Evolutionary conservation across 139 green algal species (phyloP), one percentile per base, ranked within the genome.

Genomic region (Chlorella sp.): DNA sequence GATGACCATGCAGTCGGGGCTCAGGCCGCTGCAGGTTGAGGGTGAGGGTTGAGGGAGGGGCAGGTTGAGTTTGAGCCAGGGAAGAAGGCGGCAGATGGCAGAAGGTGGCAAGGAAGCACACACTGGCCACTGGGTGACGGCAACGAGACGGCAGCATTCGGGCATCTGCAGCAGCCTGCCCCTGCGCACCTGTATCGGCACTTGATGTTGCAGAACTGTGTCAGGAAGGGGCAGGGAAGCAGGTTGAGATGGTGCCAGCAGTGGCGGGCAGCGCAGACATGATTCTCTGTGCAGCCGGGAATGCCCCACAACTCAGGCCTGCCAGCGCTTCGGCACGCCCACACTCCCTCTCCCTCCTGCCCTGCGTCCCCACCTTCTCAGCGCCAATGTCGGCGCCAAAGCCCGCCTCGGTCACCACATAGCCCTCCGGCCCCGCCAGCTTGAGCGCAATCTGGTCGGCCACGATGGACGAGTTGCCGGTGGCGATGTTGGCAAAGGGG

Each of bases 351-450:
- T n/a, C n/a, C 51, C 51, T 26, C 51, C 51, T 26, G 46, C 46
- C 46, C 51, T 60, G 51, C 11, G 46, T 11, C 7, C 46, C 7
- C 46, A 60, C 51, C 51, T 99, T 99, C 91, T 99, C 97, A 70
- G 97, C 86, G 11, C 97, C 97, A 72, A 99, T 99, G 92, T 99
- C 97, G 0, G 97, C 93, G 28, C 97, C 97, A 89, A 99, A 99
- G 46, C 97, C 95, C 8, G 96, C 95, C 93, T 99, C 97, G 5
- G 97, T 99, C 51, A 99, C 89, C 34, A 98, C 95, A 81, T 93
- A 98, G 32, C 97, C 97, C 34, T 97, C 95, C 0, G 76, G 32
- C 22, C 90, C 78, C 11, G 98, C 97, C 75, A 99, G 93, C 85
- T 97, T 97, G 24, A 99, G 91, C 3, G 89, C 97, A 40, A 99